Base-by-base conservation (phyloP, 2,329 filamentous ascomycete species). In the Apiospora pterosperma region DNA sequence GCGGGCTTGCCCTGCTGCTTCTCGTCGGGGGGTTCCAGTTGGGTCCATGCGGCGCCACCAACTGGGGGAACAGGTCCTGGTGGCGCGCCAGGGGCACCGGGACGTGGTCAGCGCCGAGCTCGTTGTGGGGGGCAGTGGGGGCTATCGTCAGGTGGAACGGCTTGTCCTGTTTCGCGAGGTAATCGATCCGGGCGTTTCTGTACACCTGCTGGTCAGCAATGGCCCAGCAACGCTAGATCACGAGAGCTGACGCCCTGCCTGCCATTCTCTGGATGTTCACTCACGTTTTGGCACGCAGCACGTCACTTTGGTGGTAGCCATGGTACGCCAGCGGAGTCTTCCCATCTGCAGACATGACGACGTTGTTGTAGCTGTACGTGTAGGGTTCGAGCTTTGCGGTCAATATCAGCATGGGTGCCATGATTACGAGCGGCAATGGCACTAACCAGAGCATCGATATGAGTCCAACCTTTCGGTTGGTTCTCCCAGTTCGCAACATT, bases 271-370 rank as follows among this genome's bases (percentile, higher is more conserved):
- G n/a, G n/a, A n/a, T n/a, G n/a, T n/a, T 23, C 11, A 76, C 59
- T 61, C 36, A 36, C 23, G 59, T 42, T 48, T 62, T 64, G 23
- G 39, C 36, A 5, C 59, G 59, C 2, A 64, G 25, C 0, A 62
- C n/a, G 31, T 62, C 63, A 4, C 76, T 76, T 5, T 82, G 80
- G 67, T 85, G 83, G 65, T 79, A 84, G 19, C 79, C 71, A 6
- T 64, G 34, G 44, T 64, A 65, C 8, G 39, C 14, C 4, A 62
- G 5, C 1, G 60, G 63, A 2, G 36, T 60, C 28, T 63, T 31
- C 6, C 63, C 63, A 31, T 65, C 36, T 3, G 28, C 25, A 31
- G 14, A 31, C 44, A 52, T 48, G 42, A 48, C 44, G 3, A 10
- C 25, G 41, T 31, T 52, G 44, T 52, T 31, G 44, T 31, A 52